These are phyloP conservation scores for Coffea eugenioides DNA, from an alignment of 257 asterid genomes.

Conservation along the genomic window DNA sequence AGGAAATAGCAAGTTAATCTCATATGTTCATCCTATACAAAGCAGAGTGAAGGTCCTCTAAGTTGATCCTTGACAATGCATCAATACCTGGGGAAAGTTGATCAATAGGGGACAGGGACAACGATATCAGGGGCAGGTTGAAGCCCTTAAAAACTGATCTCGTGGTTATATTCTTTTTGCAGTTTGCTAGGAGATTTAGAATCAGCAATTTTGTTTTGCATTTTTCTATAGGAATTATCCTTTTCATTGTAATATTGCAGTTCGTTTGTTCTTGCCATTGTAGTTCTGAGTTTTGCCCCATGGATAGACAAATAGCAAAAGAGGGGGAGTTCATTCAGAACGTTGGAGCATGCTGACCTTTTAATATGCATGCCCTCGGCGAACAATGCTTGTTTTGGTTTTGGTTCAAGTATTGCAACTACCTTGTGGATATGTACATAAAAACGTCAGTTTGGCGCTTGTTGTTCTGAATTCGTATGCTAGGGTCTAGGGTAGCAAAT, in stretches of 20 bases:
- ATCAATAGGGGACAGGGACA: not conserved
- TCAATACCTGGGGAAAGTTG: not conserved
- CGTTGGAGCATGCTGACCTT: constrained; percentile 27
- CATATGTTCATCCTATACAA: not conserved
- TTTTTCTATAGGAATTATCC: not conserved
- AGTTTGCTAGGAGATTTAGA: constrained; percentile 8
- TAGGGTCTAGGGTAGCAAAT: no score
- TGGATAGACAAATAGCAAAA: not conserved
- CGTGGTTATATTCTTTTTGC: constrained; percentile 14
- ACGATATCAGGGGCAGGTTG: not conserved
- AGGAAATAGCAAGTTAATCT: not conserved
- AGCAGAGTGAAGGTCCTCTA: not conserved
- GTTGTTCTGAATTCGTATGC: not conserved
- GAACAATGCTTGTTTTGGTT: not conserved
- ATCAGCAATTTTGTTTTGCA: not conserved
- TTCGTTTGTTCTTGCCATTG: not conserved
- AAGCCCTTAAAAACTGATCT: not conserved
- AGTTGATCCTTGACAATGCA: not conserved
- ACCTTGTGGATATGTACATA: constrained; percentile 13
- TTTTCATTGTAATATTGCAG: not conserved
- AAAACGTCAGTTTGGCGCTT: not conserved
- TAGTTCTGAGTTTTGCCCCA: not conserved
- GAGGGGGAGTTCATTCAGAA: not conserved
- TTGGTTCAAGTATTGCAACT: not conserved
- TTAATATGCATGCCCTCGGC: constrained; percentile 23